Evolutionary conservation across 805 yeast species (phyloP).

Genomic region (Kodamaea hsintzibuensis): DNA sequence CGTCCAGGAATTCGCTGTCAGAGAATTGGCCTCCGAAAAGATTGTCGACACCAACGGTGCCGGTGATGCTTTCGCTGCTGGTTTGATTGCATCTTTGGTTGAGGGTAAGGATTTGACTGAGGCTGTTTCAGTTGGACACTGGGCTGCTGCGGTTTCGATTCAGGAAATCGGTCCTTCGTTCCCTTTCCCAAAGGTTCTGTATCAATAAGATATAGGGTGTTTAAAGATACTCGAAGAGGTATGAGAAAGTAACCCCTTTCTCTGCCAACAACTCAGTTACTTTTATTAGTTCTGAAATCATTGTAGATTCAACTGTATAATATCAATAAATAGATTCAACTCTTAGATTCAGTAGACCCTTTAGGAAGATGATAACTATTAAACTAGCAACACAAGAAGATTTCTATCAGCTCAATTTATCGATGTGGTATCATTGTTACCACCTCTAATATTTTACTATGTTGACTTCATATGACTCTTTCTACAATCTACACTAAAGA

Average conservation of each 20-base stretch:
- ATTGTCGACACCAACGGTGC: constrained; percentile 97
- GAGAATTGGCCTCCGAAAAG: constrained; percentile 62
- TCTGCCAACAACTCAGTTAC: background rate
- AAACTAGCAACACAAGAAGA: no score
- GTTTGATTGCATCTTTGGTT: constrained; percentile 87
- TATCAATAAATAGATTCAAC: background rate
- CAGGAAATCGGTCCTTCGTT: constrained; percentile 94
- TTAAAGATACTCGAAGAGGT: background rate
- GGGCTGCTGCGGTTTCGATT: constrained; percentile 91
- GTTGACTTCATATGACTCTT: no score
- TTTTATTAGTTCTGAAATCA: background rate
- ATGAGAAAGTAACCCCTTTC: no score
- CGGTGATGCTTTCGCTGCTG: constrained; percentile 98
- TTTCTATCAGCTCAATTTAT: no score
- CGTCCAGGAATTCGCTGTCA: constrained; percentile 63
- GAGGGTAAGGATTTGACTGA: constrained; percentile 61
- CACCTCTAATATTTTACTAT: no score
- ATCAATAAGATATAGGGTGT: background rate
- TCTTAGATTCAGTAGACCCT: background rate
- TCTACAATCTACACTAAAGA: no score
- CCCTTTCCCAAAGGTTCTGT: constrained; percentile 67
- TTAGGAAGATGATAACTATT: no score
- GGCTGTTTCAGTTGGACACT: constrained; percentile 84
- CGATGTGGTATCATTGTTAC: no score
- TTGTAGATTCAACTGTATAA: constrained; percentile 2